Evolutionary conservation across 2,329 filamentous ascomycete species (phyloP), one percentile per base, ranked within the genome.

Genomic region (Didymella lethalis): DNA sequence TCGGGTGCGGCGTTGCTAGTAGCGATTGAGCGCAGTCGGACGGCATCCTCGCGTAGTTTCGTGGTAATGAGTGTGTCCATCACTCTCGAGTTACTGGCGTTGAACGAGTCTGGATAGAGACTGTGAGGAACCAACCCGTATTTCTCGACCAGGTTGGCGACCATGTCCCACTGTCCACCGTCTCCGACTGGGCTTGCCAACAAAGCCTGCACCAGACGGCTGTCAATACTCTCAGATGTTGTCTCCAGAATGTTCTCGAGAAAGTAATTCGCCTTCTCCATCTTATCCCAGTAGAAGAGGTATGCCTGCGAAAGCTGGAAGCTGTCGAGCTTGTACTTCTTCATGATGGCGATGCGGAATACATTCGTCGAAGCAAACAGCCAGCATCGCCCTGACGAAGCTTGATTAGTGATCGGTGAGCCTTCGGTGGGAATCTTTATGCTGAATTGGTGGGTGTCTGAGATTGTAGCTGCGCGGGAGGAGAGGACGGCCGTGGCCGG

Each of bases 131-230:
- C 89, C n/a, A 96, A 85, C 28, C 93, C 93, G 71, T 96, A 96
- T 79, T 96, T 96, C 44, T 86, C 79, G 5, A 96, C 91, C 10
- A 96, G 81, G 70, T 96, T 96, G 64, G 87, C 90, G 2, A 93
- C 89, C 92, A 96, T 96, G 76, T 96, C 92, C 91, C 91, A 96
- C 76, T 96, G 92, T 0, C 93, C 92, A 28, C 93, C 92, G 72
- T 96, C 93, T 7, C 85, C 86, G 4, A 95, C 87, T 0, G 92
- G 89, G 23, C 85, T 83, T 0, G 80, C 79, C 28, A 94, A 80
- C 3, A 96, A 78, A 4, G 84, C 84, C 73, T 93, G 89, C 3
- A 96, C 83, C 4, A 96, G 78, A 10, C 93, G 81, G 23, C 88
- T 84, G 64, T 93, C 90, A 1, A 96, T 82, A 32, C 89, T 86